These are phyloP conservation scores for Holtermanniella nyarrowii DNA, from an alignment of 768 basidiomycete genomes.

Conservation along the genomic window DNA sequence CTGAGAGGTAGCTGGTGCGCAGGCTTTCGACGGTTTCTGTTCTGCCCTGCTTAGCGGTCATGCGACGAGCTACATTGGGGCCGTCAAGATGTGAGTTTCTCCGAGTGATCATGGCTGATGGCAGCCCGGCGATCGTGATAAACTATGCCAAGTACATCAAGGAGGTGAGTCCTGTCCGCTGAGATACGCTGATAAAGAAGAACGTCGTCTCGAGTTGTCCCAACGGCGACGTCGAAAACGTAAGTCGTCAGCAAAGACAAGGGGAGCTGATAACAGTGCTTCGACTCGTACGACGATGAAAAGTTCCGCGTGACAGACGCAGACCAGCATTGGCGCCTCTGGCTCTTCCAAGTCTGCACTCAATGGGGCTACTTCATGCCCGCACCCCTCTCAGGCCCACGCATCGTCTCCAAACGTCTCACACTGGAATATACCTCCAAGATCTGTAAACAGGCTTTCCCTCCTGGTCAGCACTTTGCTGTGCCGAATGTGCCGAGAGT, in stretches of 20 bases:
- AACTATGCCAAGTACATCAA: slow-evolving; percentile 73
- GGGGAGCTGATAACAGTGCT: slow-evolving; percentile 51
- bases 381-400: slow-evolving; percentile 52
- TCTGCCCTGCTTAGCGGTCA: slow-evolving; percentile 25
- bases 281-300: slow-evolving; percentile 65
- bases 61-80: slow-evolving; percentile 14
- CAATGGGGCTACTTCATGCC: slow-evolving; percentile 90
- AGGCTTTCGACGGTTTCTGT: slow-evolving; percentile 32
- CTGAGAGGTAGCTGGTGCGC: slow-evolving; percentile 24
- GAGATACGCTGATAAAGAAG: neutral
- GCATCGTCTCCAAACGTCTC: slow-evolving; percentile 61
- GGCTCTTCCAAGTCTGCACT: slow-evolving; percentile 82
- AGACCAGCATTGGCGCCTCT: slow-evolving; percentile 69
- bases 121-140: slow-evolving; percentile 43
- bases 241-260: slow-evolving; percentile 1
- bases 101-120: neutral
- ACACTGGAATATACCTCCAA: slow-evolving; percentile 62
- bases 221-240: slow-evolving; percentile 18
- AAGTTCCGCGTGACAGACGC: slow-evolving; percentile 56
- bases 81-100: slow-evolving; percentile 41
- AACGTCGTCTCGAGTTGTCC: slow-evolving; percentile 26
- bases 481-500: slow-evolving; percentile 70
- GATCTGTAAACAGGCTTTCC: slow-evolving; percentile 54
- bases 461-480: slow-evolving; percentile 61
- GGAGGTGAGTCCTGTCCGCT: slow-evolving; percentile 45